Evolutionary conservation across 2,329 filamentous ascomycete genomes (phyloP).

Genomic region (Neonectria magnoliae): DNA sequence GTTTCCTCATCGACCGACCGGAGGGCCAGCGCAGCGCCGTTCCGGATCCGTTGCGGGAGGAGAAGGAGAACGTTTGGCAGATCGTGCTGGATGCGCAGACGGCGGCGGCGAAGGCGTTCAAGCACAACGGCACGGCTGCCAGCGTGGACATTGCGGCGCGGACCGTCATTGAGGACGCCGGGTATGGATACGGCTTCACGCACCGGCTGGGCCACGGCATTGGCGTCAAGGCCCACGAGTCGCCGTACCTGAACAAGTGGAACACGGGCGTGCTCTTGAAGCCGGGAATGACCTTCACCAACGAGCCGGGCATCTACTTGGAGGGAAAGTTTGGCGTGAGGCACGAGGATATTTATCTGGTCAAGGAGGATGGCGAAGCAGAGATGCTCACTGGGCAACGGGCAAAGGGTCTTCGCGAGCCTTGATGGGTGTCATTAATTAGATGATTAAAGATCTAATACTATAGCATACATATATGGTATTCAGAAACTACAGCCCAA

Average conservation of each 20-base stretch:
- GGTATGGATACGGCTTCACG: constrained; percentile 68
- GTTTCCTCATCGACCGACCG: constrained; percentile 62
- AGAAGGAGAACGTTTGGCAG: constrained; percentile 68
- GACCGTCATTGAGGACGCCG: constrained; percentile 64
- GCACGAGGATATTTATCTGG: constrained; percentile 70
- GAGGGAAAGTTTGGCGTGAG: constrained; percentile 68
- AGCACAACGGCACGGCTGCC: constrained; percentile 63
- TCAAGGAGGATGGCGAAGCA: constrained; percentile 62
- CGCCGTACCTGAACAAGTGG: constrained; percentile 71
- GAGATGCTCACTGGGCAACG: constrained; percentile 64
- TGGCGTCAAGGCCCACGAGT: constrained; percentile 73
- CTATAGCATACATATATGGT: not conserved
- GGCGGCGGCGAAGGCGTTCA: constrained; percentile 61
- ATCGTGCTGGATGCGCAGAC: constrained; percentile 71
- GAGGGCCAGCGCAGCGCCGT: constrained; percentile 9
- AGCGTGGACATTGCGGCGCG: constrained; percentile 70
- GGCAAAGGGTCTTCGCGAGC: constrained; percentile 63
- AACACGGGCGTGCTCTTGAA: constrained; percentile 59
- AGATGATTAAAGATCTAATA: constrained; percentile 19
- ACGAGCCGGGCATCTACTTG: constrained; percentile 71
- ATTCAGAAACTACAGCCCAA: not conserved
- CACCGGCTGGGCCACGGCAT: constrained; percentile 72
- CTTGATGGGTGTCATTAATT: constrained; percentile 46
- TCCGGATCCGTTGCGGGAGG: constrained; percentile 45
- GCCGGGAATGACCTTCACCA: constrained; percentile 71